Base-by-base conservation (phyloP, 257 asterid genomes). In the Ajuga chamaepitys region DNA sequence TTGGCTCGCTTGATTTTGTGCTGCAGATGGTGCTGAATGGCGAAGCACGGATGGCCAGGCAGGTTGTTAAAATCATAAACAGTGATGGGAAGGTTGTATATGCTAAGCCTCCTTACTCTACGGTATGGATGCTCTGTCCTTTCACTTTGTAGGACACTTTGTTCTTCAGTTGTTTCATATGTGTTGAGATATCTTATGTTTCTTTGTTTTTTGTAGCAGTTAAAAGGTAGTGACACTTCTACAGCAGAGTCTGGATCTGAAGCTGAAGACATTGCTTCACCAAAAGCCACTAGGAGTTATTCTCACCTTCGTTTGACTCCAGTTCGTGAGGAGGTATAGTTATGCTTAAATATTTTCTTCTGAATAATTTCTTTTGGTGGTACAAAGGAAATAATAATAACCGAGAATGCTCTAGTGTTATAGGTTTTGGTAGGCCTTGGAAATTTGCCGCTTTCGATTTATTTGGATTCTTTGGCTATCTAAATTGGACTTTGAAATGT, bases 221-320 rank as follows among this genome's bases (percentile, higher is more conserved):
- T 94, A 30, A 94, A 81, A 81, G 89, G 98, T 62, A 88, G 98
- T 75, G 99, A 94, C 67, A 88, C 98, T 9, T 94, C 99, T 58
- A 87, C 98, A 16, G 96, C 95, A 4, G 99, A 94, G 76, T 94
- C 99, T 64, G 99, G 99, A 56, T 94, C 99, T 67, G 99, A 94
- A 66, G 95, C 99, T 78, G 99, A 94, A 80, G 99, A 94, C 80
- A 88, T 90, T 60, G 82, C 85, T 73, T 94, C 99, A 14, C 99
- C 99, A 10, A 94, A 91, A 81, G 89, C 95, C 64, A 70, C 69
- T 25, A 87, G 90, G 82, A 88, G 69, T 74, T 94, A 88, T 74
- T 83, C 99, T 28, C 96, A 88, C 61, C 95, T 88, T 68, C 86
- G 93, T 52, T 82, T 94, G 82, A 94, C 99, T 72, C 99, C 99